Conservation (phyloP, 129 eudicot species). For the Lonicera japonica region DNA sequence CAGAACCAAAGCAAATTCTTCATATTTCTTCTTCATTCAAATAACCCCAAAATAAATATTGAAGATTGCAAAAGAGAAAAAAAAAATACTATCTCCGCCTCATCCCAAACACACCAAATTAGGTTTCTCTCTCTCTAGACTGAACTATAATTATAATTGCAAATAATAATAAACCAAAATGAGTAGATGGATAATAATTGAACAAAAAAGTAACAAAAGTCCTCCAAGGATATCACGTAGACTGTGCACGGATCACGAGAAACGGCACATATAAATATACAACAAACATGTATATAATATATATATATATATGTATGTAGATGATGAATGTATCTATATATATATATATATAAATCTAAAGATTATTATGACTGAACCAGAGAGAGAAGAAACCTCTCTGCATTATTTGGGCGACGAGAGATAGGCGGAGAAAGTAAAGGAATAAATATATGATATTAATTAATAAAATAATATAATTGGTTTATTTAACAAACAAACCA, state of each 20-base stretch:
- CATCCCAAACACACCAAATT: slow-evolving; percentile 19
- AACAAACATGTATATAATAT: slow-evolving; percentile 17
- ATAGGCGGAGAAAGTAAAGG: slow-evolving; percentile 55
- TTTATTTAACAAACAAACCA: slow-evolving; percentile 9
- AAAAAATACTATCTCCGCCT: slow-evolving; percentile 5
- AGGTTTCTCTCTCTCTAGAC: slow-evolving; percentile 5
- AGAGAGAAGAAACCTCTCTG: slow-evolving; percentile 1
- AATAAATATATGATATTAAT: too few relatives aligned
- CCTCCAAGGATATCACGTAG: slow-evolving; percentile 61
- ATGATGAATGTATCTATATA: slow-evolving; percentile 17
- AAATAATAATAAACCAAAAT: slow-evolving; percentile 22
- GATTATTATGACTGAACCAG: slow-evolving; percentile 14
- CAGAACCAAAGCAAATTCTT: slow-evolving; percentile 15
- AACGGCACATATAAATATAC: slow-evolving; percentile 23
- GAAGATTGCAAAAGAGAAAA: too few relatives aligned
- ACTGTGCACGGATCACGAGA: slow-evolving; percentile 60
- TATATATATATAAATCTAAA: slow-evolving; percentile 23
- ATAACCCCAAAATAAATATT: slow-evolving; percentile 7
- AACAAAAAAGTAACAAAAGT: slow-evolving; percentile 38
- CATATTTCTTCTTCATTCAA: slow-evolving; percentile 3
- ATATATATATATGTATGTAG: slow-evolving; percentile 16
- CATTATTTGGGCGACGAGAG: slow-evolving; percentile 41
- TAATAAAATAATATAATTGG: too few relatives aligned
- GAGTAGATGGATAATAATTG: slow-evolving; percentile 42
- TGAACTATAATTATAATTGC: slow-evolving; percentile 14